Evolutionary conservation across 1,284 basidiomycete genomes (phyloP).

Genomic region (Sporisorium exsertum): DNA sequence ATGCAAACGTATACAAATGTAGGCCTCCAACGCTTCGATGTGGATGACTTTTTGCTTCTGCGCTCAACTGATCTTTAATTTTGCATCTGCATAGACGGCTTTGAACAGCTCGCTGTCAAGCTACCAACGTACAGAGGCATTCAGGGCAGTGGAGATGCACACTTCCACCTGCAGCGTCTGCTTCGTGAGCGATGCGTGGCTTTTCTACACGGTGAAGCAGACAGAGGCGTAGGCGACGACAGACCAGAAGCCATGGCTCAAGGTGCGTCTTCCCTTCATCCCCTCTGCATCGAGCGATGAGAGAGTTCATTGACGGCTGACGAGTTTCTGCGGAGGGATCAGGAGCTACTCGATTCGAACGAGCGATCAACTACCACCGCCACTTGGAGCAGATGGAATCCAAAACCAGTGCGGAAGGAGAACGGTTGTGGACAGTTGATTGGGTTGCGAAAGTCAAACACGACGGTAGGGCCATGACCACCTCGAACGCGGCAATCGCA

Average conservation of each 20-base stretch:
- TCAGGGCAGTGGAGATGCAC: not conserved
- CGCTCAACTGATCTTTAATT: not conserved
- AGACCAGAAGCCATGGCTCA: conserved; percentile 40
- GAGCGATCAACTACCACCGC: conserved; percentile 33
- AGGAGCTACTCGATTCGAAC: conserved; percentile 32
- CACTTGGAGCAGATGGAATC: conserved; percentile 22
- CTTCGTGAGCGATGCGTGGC: conserved; percentile 19
- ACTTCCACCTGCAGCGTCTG: conserved; percentile 10
- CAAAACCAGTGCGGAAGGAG: not conserved
- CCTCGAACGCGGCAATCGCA: conserved; percentile 15
- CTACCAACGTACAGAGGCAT: conserved; percentile 9
- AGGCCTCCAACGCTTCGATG: not conserved
- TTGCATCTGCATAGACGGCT: conserved; percentile 21
- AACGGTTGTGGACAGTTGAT: conserved; percentile 30
- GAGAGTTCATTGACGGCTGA: conserved; percentile 5
- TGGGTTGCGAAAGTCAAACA: conserved; percentile 35
- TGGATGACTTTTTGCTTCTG: no score
- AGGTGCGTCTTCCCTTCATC: conserved; percentile 15
- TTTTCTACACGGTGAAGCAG: conserved; percentile 33
- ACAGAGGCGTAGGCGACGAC: conserved; percentile 42
- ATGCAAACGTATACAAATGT: conserved; percentile 55
- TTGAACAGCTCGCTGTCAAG: conserved; percentile 19
- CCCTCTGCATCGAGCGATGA: no score
- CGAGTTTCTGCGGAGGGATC: not conserved
- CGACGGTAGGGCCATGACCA: conserved; percentile 31